Evolutionary conservation across 179 eudicot species (phyloP), one percentile per base, ranked within the genome.

Genomic region (Heliamphora pulchella): DNA sequence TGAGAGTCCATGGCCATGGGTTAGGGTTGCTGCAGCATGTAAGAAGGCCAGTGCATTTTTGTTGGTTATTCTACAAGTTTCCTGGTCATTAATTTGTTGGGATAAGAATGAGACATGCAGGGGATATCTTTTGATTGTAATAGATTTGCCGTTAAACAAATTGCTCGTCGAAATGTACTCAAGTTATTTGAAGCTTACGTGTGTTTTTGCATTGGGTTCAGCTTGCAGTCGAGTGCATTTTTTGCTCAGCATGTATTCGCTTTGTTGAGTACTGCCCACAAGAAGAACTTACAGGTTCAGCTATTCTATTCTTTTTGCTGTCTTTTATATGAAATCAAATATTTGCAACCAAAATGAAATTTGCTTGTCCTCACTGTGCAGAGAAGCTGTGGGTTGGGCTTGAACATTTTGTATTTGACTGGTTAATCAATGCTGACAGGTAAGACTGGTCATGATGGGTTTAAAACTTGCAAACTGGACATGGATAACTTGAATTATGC

Each of bases 381-480:
- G 99, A 96, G 86, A 91, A 90, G 80, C 96, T 96, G 63, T 96
- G 99, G 99, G 90, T 86, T 81, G 98, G 99, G 83, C 98, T 96
- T 81, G 99, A 96, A 82, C 90, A 96, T 84, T 96, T 92, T 87
- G 98, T 96, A 68, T 96, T 96, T 81, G 99, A 93, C 83, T 96
- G 99, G 99, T 88, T 96, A 74, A 96, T 96, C 76, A 96, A 93
- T 88, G 99, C 98, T 82, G 99, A 96, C 87, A 92, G 99, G 99
- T 96, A 88, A 85, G 72, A 48, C 74, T 82, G 59, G 61, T 55
- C 64, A 70, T 53, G 79, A 71, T 80, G 57, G 62, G 55, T 71
- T 71, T 70, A 44, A 59, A 79, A 71, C 7, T 53, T 47, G 7
- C 2, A n/a, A 58, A 48, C 43, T 59, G n/a, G 41, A 46, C 46